Percentiles rank a stretch among this genome's conserved stretches.
These are phyloP conservation scores for Ogataea ganodermae DNA, from an alignment of 805 yeast genomes.

Conservation along the genomic window DNA sequence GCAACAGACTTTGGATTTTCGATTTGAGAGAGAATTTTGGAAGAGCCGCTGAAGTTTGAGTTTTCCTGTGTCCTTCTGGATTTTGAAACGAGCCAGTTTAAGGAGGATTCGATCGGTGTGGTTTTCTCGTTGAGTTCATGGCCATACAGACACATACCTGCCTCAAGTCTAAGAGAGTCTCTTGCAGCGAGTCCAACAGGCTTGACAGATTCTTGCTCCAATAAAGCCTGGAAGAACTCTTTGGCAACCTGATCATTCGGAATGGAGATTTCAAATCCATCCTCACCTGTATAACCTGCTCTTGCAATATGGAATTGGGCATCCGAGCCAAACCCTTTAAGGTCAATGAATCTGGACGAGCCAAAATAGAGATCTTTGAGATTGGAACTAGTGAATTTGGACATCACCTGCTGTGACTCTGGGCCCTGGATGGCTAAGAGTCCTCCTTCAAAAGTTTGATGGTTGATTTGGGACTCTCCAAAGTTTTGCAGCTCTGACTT, in stretches of 20 bases:
- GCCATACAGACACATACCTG: conserved; percentile 98
- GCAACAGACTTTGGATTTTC: conserved; percentile 57
- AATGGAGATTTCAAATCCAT: conserved; percentile 91
- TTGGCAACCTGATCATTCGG: conserved; percentile 55
- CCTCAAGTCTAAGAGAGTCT: conserved; percentile 92
- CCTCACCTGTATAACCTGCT: conserved; percentile 98
- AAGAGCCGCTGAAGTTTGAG: conserved; percentile 73
- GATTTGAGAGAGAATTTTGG: conserved; percentile 68
- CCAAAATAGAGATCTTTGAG: conserved; percentile 75
- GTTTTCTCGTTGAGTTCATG: conserved; percentile 78
- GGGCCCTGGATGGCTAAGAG: conserved; percentile 95
- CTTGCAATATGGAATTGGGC: conserved; percentile 75
- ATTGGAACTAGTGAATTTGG: conserved; percentile 60
- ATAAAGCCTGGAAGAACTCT: conserved; percentile 60
- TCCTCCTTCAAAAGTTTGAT: conserved; percentile 63
- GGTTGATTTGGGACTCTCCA: conserved; percentile 28
- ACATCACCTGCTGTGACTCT: conserved; percentile 64
- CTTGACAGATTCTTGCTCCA: conserved; percentile 57
- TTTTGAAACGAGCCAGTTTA: conserved; percentile 89
- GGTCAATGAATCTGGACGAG: conserved; percentile 50
- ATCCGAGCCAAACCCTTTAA: conserved; percentile 43
- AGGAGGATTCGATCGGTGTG: conserved; percentile 87
- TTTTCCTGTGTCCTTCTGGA: conserved; percentile 56
- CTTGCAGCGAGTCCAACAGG: conserved; percentile 98
- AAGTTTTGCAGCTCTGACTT: conserved; percentile 45